Evolutionary conservation across 2,329 filamentous ascomycete species (phyloP).

Genomic region (Venturia effusa): DNA sequence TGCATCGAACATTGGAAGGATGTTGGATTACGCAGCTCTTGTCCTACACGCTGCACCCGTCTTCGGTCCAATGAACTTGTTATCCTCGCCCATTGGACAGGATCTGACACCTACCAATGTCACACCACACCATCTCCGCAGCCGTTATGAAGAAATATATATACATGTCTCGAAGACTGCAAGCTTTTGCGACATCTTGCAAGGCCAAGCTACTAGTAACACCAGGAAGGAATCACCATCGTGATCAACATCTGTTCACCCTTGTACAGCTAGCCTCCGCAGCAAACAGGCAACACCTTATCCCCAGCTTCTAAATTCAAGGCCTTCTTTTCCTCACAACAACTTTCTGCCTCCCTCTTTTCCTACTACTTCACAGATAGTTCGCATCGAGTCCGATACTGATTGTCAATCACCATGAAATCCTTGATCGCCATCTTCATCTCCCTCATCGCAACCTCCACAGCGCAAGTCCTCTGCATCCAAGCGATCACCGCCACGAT

Average conservation of each 20-base stretch:
- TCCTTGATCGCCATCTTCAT: not conserved
- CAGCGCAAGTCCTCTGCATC: constrained; percentile 1
- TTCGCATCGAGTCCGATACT: not conserved
- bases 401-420: not conserved
- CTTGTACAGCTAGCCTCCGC: not conserved
- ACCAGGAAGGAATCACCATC: not conserved
- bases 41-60: not conserved
- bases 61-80: not conserved
- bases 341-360: not conserved
- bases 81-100: not conserved
- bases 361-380: not conserved
- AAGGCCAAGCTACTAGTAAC: not conserved
- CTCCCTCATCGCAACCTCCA: not conserved
- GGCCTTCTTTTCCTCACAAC: not conserved
- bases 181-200: not conserved
- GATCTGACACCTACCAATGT: not conserved
- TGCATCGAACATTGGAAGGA: not conserved
- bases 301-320: not conserved
- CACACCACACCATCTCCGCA: not conserved
- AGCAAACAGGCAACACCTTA: not conserved
- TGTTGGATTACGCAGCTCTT: not conserved
- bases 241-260: not conserved
- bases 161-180: not conserved
- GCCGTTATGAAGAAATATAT: not conserved
- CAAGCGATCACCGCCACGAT: not conserved